These are phyloP conservation scores for Fragaria ananassa DNA, from an alignment of 306 rosid genomes.

Conservation along the genomic window DNA sequence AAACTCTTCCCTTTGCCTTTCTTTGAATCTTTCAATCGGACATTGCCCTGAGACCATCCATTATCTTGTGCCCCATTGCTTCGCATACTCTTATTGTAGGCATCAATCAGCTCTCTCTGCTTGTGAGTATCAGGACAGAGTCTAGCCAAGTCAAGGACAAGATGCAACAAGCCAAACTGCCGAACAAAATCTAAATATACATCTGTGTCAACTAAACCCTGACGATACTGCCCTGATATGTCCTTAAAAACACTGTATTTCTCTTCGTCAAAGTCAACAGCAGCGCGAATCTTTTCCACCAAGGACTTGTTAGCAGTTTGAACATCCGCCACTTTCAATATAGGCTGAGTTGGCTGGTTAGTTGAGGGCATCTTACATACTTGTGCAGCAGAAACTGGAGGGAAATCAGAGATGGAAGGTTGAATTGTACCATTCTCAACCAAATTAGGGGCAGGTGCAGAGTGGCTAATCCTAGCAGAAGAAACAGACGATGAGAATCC, in stretches of 20 bases:
- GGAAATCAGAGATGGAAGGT: slow-evolving; percentile 64
- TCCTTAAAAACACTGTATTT: slow-evolving; percentile 64
- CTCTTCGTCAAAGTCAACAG: slow-evolving; percentile 78
- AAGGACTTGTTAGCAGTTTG: slow-evolving; percentile 87
- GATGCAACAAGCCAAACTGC: slow-evolving; percentile 83
- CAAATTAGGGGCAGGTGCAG: slow-evolving; percentile 80
- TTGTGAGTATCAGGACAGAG: slow-evolving; percentile 75
- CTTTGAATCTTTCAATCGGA: slow-evolving; percentile 42
- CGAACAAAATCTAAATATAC: slow-evolving; percentile 66
- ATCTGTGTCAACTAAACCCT: slow-evolving; percentile 62
- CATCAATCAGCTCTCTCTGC: slow-evolving; percentile 73
- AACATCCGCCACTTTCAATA: slow-evolving; percentile 46
- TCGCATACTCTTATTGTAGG: slow-evolving; percentile 50
- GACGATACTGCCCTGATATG: slow-evolving; percentile 81
- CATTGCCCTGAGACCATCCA: slow-evolving; percentile 30
- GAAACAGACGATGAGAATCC: slow-evolving; percentile 46
- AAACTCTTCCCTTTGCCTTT: slow-evolving; percentile 70
- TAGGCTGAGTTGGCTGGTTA: slow-evolving; percentile 50
- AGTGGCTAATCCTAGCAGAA: slow-evolving; percentile 55
- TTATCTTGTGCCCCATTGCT: slow-evolving; percentile 38
- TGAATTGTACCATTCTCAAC: slow-evolving; percentile 42
- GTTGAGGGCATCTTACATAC: slow-evolving; percentile 45
- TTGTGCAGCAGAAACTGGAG: slow-evolving; percentile 74
- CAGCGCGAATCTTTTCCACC: slow-evolving; percentile 79
- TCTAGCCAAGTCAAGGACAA: slow-evolving; percentile 77